Percentiles rank a stretch among this genome's conserved stretches.
phyloP scores from a whole-genome alignment of 1,139 yeast species.

The Taphrina flavorubra region DNA sequence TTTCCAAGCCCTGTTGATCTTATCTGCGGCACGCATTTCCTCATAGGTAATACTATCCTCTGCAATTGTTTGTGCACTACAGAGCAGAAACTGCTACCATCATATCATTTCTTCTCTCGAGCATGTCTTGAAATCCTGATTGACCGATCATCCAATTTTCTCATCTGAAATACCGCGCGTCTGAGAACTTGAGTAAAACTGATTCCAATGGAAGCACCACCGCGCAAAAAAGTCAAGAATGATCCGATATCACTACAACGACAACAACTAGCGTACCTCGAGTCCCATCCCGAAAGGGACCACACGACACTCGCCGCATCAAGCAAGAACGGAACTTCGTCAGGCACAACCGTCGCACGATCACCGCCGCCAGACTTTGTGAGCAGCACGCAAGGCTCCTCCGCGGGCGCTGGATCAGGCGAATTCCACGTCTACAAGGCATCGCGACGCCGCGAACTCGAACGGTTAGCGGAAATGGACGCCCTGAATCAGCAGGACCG shows the following conservation, averaged over 20 bases:
- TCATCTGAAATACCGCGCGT: no score
- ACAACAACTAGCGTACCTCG: constrained; percentile 27
- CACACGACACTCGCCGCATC: constrained; percentile 1
- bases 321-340: background rate
- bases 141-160: no score
- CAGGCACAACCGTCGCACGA: no score
- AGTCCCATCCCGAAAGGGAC: constrained; percentile 20
- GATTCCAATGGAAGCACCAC: constrained; percentile 9
- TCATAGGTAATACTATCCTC: background rate
- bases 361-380: constrained; percentile 46
- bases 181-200: no score
- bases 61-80: background rate
- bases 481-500: constrained; percentile 47
- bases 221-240: constrained; percentile 22
- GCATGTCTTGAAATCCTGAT: no score
- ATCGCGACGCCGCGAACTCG: constrained; percentile 51
- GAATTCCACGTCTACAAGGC: constrained; percentile 54
- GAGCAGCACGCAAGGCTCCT: constrained; percentile 50
- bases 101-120: no score
- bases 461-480: constrained; percentile 48
- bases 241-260: constrained; percentile 26
- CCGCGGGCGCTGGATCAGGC: constrained; percentile 55
- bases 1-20: background rate
- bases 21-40: background rate
- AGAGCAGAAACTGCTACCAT: no score